Evolutionary conservation across 2,329 filamentous ascomycete species (phyloP).

Genomic region (Calonectria hongkongensis): DNA sequence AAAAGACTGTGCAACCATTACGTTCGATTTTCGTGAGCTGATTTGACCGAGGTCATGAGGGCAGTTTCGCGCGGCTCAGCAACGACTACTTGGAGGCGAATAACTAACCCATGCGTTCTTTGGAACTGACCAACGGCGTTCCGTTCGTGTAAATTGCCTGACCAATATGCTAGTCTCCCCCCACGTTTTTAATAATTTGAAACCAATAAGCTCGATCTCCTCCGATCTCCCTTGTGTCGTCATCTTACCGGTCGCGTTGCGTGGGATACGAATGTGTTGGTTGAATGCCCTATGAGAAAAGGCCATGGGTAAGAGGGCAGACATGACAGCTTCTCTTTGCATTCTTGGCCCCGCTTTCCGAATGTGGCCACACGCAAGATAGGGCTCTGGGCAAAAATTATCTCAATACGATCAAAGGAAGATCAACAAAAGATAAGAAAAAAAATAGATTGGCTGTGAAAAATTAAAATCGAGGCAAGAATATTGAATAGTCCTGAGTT

Average conservation of each 20-base stretch:
- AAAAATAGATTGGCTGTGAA: no score
- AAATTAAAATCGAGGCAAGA: no score
- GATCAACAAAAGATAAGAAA: no score
- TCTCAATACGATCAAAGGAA: no score
- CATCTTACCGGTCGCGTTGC: not conserved
- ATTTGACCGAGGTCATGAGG: not conserved
- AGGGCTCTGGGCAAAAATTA: no score
- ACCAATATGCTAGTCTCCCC: not conserved
- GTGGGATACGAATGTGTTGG: conserved; percentile 1
- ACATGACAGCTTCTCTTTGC: not conserved
- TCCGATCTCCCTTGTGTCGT: not conserved
- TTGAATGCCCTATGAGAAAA: not conserved
- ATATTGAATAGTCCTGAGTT: no score
- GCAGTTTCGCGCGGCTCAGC: not conserved
- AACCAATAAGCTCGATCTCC: not conserved
- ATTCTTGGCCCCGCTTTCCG: not conserved
- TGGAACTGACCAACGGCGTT: not conserved
- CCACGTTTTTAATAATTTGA: conserved; percentile 1
- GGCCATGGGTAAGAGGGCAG: no score
- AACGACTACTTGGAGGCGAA: not conserved
- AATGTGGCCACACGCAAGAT: no score
- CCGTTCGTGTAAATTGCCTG: not conserved
- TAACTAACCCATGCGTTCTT: not conserved
- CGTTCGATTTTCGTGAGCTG: not conserved
- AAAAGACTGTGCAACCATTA: not conserved